These are phyloP conservation scores for Calocybe indica DNA, from an alignment of 768 basidiomycete species.

Conservation along the genomic window DNA sequence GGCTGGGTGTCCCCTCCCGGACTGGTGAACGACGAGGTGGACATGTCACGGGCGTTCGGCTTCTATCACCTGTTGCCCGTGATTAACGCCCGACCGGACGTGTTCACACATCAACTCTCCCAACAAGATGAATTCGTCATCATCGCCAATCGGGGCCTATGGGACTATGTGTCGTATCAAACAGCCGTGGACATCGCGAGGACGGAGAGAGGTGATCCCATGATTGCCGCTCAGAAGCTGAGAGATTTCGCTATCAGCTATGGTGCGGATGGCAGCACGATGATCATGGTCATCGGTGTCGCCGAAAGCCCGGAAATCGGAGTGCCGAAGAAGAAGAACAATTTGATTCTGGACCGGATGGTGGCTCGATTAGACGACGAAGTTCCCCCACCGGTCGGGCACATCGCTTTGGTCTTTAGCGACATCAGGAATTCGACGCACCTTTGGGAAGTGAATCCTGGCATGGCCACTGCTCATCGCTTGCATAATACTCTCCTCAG, in stretches of 20 bases:
- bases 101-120: slow-evolving; percentile 60
- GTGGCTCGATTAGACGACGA: slow-evolving; percentile 67
- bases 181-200: slow-evolving; percentile 95
- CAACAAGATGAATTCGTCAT: slow-evolving; percentile 95
- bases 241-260: slow-evolving; percentile 97
- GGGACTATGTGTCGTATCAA: slow-evolving; percentile 92
- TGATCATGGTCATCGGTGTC: slow-evolving; percentile 96
- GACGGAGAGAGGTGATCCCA: slow-evolving; percentile 51
- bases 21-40: slow-evolving; percentile 85
- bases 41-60: slow-evolving; percentile 91
- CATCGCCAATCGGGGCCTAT: slow-evolving; percentile 86
- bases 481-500: slow-evolving; percentile 86
- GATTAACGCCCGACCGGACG: slow-evolving; percentile 84
- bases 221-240: slow-evolving; percentile 92
- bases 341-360: slow-evolving; percentile 50
- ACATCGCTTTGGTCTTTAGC: slow-evolving; percentile 92
- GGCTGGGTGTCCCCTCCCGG: slow-evolving; percentile 93
- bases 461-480: slow-evolving; percentile 91
- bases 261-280: slow-evolving; percentile 86
- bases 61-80: slow-evolving; percentile 87
- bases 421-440: slow-evolving; percentile 97
- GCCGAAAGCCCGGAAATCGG: slow-evolving; percentile 62
- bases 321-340: slow-evolving; percentile 35
- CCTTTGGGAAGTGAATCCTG: slow-evolving; percentile 92
- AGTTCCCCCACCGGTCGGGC: slow-evolving; percentile 79